Evolutionary conservation across 2,329 filamentous ascomycete genomes (phyloP).

Genomic region (Esteya vermicola): DNA sequence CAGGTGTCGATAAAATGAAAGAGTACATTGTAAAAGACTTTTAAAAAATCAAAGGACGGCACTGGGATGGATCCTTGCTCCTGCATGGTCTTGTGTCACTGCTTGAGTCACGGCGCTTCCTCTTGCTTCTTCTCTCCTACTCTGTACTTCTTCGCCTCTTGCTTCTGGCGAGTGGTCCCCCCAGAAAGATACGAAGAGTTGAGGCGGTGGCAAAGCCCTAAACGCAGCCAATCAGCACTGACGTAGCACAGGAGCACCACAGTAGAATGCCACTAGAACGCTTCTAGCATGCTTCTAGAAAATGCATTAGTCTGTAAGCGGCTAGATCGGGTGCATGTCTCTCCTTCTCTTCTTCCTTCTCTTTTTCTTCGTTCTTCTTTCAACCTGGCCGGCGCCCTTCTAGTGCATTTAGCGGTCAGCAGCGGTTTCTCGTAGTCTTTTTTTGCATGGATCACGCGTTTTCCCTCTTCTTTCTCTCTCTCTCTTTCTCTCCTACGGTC

Average conservation of each 20-base stretch:
- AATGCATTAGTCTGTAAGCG: constrained; percentile 4
- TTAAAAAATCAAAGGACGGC: too few species aligned
- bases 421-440: background rate
- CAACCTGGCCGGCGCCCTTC: background rate
- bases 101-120: too few species aligned
- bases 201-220: too few species aligned
- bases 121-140: too few species aligned
- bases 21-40: too few species aligned
- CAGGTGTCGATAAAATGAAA: too few species aligned
- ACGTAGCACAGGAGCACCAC: background rate
- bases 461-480: background rate
- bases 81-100: too few species aligned
- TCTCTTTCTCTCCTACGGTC: background rate
- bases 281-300: constrained; percentile 26
- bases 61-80: too few species aligned
- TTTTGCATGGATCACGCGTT: background rate
- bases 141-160: too few species aligned
- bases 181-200: too few species aligned
- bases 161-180: too few species aligned
- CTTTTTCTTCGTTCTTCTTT: background rate
- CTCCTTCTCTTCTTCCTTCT: background rate
- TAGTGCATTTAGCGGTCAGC: background rate
- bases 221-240: background rate
- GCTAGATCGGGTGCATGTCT: constrained; percentile 2
- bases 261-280: constrained; percentile 9